Conservation (phyloP, 306 rosid genomes). For the Vigna radiata region DNA sequence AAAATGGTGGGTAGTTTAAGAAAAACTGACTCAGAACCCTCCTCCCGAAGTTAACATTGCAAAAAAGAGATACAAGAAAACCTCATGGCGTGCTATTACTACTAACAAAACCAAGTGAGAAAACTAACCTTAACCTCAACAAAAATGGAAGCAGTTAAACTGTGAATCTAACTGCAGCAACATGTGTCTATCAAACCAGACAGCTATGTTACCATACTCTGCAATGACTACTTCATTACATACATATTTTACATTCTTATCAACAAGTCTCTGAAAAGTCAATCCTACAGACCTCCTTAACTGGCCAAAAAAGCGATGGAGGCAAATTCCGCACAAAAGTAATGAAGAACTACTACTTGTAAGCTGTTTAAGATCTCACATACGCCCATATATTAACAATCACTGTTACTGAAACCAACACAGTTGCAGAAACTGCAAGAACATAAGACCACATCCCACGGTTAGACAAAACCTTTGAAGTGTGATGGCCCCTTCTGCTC, state of each 20-base stretch:
- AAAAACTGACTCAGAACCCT: not conserved
- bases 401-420: conserved; percentile 47
- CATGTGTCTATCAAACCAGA: not conserved
- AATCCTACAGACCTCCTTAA: conserved; percentile 44
- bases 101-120: conserved; percentile 2
- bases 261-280: conserved; percentile 39
- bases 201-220: conserved; percentile 25
- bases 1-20: not conserved
- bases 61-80: not conserved
- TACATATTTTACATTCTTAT: conserved; percentile 27
- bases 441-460: conserved; percentile 47
- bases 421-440: conserved; percentile 52
- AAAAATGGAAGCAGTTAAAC: conserved; percentile 11
- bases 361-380: conserved; percentile 46
- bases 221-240: conserved; percentile 22
- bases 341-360: conserved; percentile 46
- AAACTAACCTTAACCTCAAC: conserved; percentile 6
- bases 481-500: conserved; percentile 35
- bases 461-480: conserved; percentile 43
- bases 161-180: conserved; percentile 4
- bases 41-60: not conserved
- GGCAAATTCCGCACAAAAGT: conserved; percentile 34
- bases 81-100: not conserved
- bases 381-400: conserved; percentile 60
- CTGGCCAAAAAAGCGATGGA: conserved; percentile 38